phyloP scores from a whole-genome alignment of 225 moss, liverwort and hornwort genomes.

The Climacium dendroides region DNA sequence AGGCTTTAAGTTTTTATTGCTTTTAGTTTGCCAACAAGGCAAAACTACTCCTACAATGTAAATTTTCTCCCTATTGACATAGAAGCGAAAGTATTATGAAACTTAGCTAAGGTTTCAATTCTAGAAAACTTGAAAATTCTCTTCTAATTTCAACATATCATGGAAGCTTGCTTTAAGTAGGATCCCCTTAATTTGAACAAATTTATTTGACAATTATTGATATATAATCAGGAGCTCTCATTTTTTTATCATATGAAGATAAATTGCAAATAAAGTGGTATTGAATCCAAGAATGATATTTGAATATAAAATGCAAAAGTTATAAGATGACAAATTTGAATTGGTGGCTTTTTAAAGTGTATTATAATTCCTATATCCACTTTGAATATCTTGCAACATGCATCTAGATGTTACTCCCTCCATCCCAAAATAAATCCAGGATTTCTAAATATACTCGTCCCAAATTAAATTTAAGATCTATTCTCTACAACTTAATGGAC shows the following conservation, averaged over 20 bases:
- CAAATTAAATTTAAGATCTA: too few relatives aligned
- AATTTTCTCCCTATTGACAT: rapidly evolving
- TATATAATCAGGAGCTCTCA: rapidly evolving
- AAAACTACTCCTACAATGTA: neutral
- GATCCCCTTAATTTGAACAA: neutral
- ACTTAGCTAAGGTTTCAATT: rapidly evolving
- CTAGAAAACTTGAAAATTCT: rapidly evolving
- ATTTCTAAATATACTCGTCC: too few relatives aligned
- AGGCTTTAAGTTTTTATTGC: rapidly evolving
- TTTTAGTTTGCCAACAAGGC: neutral
- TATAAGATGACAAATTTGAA: neutral
- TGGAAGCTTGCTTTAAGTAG: rapidly evolving
- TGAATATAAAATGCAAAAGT: neutral
- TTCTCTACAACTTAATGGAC: too few relatives aligned
- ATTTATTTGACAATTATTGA: neutral
- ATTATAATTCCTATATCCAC: too few relatives aligned
- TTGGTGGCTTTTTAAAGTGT: neutral
- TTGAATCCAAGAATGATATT: neutral
- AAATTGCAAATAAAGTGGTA: neutral
- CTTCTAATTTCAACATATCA: rapidly evolving
- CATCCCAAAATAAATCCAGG: too few relatives aligned
- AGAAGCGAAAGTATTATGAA: neutral
- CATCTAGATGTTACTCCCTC: too few relatives aligned
- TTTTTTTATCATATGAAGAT: neutral
- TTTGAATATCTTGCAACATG: too few relatives aligned